These are phyloP conservation scores for Pisolithus sp. DNA, from an alignment of 768 basidiomycete species.

Conservation along the genomic window DNA sequence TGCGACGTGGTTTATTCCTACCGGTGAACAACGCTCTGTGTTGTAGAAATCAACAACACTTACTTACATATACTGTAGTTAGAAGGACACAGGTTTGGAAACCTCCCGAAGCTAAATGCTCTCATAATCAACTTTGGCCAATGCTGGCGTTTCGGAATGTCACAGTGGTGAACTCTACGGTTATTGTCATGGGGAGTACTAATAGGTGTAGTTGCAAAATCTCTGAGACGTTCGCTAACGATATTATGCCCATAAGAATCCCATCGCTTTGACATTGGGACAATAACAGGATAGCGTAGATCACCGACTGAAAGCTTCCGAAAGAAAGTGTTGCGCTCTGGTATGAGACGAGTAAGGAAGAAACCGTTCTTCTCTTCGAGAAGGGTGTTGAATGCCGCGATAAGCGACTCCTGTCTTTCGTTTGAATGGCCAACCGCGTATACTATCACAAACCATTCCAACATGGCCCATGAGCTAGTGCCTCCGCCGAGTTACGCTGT, in stretches of 20 bases:
- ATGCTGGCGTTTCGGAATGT: background rate
- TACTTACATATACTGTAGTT: background rate
- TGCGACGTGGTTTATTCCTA: conserved; percentile 76
- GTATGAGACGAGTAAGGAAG: too few relatives aligned
- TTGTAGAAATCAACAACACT: background rate
- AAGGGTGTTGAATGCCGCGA: too few relatives aligned
- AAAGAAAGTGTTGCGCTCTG: too few relatives aligned
- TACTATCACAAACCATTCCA: too few relatives aligned
- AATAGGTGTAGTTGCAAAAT: conserved; percentile 31
- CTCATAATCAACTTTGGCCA: background rate
- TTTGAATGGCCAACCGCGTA: too few relatives aligned
- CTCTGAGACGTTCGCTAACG: background rate
- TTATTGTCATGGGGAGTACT: conserved; percentile 70
- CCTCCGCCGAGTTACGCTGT: too few relatives aligned
- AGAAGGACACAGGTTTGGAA: conserved; percentile 61
- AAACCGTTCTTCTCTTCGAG: too few relatives aligned
- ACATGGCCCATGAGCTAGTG: too few relatives aligned
- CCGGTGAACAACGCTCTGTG: conserved; percentile 34
- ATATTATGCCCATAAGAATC: conserved; percentile 38
- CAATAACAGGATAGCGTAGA: too few relatives aligned
- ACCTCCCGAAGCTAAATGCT: conserved; percentile 22
- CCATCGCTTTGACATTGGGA: conserved; percentile 24
- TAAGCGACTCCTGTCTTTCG: too few relatives aligned
- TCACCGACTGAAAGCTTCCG: too few relatives aligned
- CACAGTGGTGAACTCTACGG: conserved; percentile 61